Evolutionary conservation across 129 eudicot genomes (phyloP), one percentile per base, ranked within the genome.

Genomic region (sunflower (Helianthus annuus)): DNA sequence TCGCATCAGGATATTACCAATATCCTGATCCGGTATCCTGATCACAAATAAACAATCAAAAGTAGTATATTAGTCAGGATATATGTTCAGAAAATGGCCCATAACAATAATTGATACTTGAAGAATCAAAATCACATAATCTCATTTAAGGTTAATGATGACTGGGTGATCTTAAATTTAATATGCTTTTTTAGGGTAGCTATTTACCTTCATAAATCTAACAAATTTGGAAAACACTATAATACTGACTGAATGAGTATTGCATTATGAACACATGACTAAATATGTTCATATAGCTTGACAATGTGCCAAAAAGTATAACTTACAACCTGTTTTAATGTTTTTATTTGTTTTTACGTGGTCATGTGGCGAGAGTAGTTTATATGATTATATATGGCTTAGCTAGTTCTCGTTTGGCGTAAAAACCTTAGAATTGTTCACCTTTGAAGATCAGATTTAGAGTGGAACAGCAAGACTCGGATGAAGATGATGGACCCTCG

Each of bases 401-500:
- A 54, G 60, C 13, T 17, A 27, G 19, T 17, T 6, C 9, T 44
- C 14, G 53, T 27, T 4, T 46, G 40, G 57, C 7, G 22, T 19
- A 19, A 70, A 70, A 70, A 39, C 16, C 14, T 58, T 14, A 63
- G 4, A 6, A 63, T 2, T 15, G 17, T 70, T 39, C n/a, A 44
- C 40, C 17, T 14, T 71, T 71, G 75, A 15, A 62, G 61, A 66
- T 68, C 84, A 80, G 88, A 84, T 80, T 69, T 76, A 15, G 48
- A 76, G 56, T 80, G 80, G 75, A 60, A 48, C 68, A 45, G 40
- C 62, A 78, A 59, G 64, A 78, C 22, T 70, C 76, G 10, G 85
- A 57, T 57, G 63, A 74, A 55, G 83, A 78, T 13, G 80, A 77
- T 11, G 83, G 83, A 44, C 84, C 66, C 17, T 80, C 86, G 13